These are phyloP conservation scores for Fistulina hepatica DNA, from an alignment of 1,284 basidiomycete genomes.

Conservation along the genomic window DNA sequence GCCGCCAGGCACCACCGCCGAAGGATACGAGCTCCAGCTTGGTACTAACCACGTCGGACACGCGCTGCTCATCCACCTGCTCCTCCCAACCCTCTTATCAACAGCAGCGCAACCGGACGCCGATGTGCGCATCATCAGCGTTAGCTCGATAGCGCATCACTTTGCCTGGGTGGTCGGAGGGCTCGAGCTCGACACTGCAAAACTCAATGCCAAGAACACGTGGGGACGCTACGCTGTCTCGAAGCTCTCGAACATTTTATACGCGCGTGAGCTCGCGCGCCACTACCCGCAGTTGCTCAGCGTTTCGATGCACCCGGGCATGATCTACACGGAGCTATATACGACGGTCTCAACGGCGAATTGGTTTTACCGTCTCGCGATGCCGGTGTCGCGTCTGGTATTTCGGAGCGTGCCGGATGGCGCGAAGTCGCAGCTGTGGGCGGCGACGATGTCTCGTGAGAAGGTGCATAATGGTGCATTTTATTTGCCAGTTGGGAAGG, in stretches of 20 bases:
- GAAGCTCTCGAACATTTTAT: conserved; percentile 12
- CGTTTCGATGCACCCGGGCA: conserved; percentile 10
- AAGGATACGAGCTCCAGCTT: conserved; percentile 46
- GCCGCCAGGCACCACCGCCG: conserved; percentile 35
- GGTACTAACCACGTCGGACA: conserved; percentile 44
- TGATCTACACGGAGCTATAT: conserved; percentile 2
- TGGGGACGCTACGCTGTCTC: conserved; percentile 11
- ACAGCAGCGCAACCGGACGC: too few relatives aligned
- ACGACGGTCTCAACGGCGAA: neutral
- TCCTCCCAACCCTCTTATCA: conserved; percentile 37
- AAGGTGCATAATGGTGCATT: conserved; percentile 6
- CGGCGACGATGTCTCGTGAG: conserved; percentile 3
- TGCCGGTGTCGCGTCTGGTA: neutral
- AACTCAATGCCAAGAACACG: conserved; percentile 9
- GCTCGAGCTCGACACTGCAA: conserved; percentile 3
- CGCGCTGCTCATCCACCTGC: conserved; percentile 37
- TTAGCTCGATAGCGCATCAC: too few relatives aligned
- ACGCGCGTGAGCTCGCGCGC: conserved; percentile 10
- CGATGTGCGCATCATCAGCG: too few relatives aligned
- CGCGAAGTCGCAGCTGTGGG: conserved; percentile 9
- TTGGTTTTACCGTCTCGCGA: too few relatives aligned
- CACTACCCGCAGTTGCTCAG: conserved; percentile 9
- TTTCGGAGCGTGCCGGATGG: conserved; percentile 8
- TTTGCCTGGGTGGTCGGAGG: conserved; percentile 8
- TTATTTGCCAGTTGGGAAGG: conserved; percentile 10